These are phyloP conservation scores for Piper betle DNA, from an alignment of 164 flowering plant species.

Conservation along the genomic window DNA sequence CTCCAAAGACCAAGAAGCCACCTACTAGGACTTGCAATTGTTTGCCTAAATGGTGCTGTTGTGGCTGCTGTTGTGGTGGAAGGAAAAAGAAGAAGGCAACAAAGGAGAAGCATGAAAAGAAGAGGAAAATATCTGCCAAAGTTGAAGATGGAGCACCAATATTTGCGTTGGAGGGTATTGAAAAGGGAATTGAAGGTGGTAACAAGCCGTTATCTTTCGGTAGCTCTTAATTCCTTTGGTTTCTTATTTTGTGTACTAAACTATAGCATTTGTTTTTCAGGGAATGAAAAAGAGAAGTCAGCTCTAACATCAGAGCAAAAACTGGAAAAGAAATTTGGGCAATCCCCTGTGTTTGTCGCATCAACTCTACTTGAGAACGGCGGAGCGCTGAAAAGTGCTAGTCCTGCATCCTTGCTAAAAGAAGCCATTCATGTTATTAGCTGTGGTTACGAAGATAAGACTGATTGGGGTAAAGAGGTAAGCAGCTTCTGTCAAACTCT, in stretches of 20 bases:
- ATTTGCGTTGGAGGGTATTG: conserved; percentile 31
- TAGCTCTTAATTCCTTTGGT: neutral
- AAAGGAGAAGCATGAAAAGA: conserved; percentile 35
- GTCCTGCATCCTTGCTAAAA: conserved; percentile 45
- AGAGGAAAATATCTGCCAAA: conserved; percentile 17
- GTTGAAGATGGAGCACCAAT: conserved; percentile 23
- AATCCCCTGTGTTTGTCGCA: conserved; percentile 60
- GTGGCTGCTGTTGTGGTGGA: conserved; percentile 26
- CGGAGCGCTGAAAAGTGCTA: conserved; percentile 34
- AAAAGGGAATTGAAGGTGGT: conserved; percentile 42
- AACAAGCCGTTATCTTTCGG: neutral
- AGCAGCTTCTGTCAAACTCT: neutral
- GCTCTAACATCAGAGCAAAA: conserved; percentile 31
- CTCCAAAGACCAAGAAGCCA: conserved; percentile 42
- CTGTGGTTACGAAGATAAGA: conserved; percentile 69
- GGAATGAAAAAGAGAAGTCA: conserved; percentile 25
- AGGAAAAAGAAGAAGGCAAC: conserved; percentile 35
- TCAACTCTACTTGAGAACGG: conserved; percentile 57
- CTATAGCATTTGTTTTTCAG: conserved; percentile 15
- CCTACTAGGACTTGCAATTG: conserved; percentile 50
- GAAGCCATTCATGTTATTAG: conserved; percentile 82
- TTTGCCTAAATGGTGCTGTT: conserved; percentile 47
- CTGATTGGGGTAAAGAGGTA: conserved; percentile 84
- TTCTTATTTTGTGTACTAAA: conserved; percentile 1
- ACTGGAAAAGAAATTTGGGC: conserved; percentile 59